Base-by-base conservation (phyloP, 2,329 filamentous ascomycete species). In the Colletotrichum tropicicola region DNA sequence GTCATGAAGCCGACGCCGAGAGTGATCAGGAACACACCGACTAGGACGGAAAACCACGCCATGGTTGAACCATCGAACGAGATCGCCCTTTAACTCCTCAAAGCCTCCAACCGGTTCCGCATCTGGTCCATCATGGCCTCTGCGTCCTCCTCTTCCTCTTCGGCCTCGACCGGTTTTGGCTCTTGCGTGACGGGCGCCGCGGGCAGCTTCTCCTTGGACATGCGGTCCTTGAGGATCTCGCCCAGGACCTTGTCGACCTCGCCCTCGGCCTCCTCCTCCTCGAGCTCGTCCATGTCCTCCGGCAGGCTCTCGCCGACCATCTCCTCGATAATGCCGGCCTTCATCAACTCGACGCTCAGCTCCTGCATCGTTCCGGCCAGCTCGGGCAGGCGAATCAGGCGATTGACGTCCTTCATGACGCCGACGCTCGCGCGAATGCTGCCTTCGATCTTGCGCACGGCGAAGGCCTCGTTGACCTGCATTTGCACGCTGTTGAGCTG, bases 361-460 rank as follows among this genome's bases (percentile, higher is more conserved):
- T 97, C 93, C 68, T 89, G 85, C 95, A 98, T 98, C 8, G 94
- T 98, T 13, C 87, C 89, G 19, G 91, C 93, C 67, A 98, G 83
- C 80, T 97, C 92, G 10, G 96, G 96, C 71, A 99, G 79, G 27
- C 91, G 86, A 52, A 98, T 89, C 25, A 98, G 84, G 15, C 85
- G 87, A 78, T 98, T 98, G 65, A 99, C 93, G 76, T 98, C 94
- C 80, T 94, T 95, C 96, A 99, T 98, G 71, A 99, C 94, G 45
- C 92, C 92, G 8, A 95, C 94, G 71, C 90, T 93, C 43, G 92
- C 91, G 70, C 89, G 87, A 74, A 99, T 94, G 73, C 91, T 94
- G 47, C 94, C 95, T 80, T 98, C 94, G 68, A 99, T 98, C 84
- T 97, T 97, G 71, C 93, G 90, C 72, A 98, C 91, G 2, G 93